Percentiles rank a stretch among this genome's conserved stretches.
phyloP scores from a whole-genome alignment of 2,329 filamentous ascomycete species.

The Aspergillus eucalypticola region DNA sequence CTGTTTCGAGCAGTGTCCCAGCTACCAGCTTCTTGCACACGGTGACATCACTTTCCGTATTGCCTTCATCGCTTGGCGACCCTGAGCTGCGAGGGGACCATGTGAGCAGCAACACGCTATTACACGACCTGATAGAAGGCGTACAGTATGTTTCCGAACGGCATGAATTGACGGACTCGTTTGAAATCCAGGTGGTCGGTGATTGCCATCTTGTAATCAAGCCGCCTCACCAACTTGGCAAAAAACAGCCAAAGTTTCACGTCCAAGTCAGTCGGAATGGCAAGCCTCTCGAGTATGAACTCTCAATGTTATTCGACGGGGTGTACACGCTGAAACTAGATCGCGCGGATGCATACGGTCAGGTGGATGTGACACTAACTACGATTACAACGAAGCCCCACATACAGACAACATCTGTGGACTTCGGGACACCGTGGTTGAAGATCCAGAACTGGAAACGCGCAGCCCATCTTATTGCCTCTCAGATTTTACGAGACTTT shows the following conservation, averaged over 20 bases:
- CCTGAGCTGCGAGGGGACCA: conserved; percentile 19
- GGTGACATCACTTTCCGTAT: conserved; percentile 25
- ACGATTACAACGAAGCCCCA: conserved; percentile 37
- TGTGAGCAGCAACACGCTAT: conserved; percentile 21
- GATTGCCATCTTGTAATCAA: conserved; percentile 56
- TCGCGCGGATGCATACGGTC: conserved; percentile 51
- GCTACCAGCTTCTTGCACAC: conserved; percentile 25
- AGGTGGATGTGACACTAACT: conserved; percentile 51
- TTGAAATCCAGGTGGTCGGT: conserved; percentile 56
- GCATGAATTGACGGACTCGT: conserved; percentile 40
- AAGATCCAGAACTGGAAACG: conserved; percentile 50
- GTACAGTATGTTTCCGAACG: conserved; percentile 24
- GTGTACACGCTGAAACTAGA: conserved; percentile 55
- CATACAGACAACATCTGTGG: conserved; percentile 40
- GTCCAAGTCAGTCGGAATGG: conserved; percentile 51
- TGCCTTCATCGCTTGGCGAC: conserved; percentile 22
- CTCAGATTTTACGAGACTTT: conserved; percentile 40
- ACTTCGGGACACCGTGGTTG: conserved; percentile 50
- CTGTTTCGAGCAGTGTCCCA: conserved; percentile 17
- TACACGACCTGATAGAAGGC: conserved; percentile 29
- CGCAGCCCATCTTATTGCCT: conserved; percentile 38
- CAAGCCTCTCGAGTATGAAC: conserved; percentile 44
- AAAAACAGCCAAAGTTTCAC: conserved; percentile 50
- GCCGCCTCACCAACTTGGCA: conserved; percentile 47
- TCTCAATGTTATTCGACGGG: conserved; percentile 55